Evolutionary conservation across 257 asterid species (phyloP).

Genomic region (Jaltomata sinuosa): DNA sequence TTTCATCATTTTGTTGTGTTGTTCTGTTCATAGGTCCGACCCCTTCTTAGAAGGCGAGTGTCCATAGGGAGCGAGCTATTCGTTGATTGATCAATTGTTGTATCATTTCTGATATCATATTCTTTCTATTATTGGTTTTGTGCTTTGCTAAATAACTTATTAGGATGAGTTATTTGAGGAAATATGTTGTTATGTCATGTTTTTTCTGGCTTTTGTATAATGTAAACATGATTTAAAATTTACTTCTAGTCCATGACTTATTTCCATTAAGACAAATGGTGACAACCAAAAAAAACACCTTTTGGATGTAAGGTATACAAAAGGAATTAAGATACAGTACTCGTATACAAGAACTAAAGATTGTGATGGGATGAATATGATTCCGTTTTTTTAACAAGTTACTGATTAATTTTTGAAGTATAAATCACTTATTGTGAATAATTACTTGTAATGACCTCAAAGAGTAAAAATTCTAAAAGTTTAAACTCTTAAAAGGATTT

Average conservation of each 20-base stretch:
- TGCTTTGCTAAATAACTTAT: not conserved
- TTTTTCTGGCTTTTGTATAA: not conserved
- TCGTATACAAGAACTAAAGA: too few relatives aligned
- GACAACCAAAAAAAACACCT: too few relatives aligned
- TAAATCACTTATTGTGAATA: too few relatives aligned
- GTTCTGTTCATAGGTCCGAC: not conserved
- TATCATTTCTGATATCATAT: not conserved
- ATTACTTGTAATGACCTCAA: too few relatives aligned
- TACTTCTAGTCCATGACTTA: not conserved
- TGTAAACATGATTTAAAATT: not conserved
- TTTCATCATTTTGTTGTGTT: not conserved
- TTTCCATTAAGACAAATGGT: too few relatives aligned
- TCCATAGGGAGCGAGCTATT: not conserved
- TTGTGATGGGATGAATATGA: too few relatives aligned
- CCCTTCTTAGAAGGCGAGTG: not conserved
- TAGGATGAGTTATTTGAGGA: not conserved
- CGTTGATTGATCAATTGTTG: not conserved
- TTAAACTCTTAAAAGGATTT: too few relatives aligned
- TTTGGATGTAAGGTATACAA: too few relatives aligned
- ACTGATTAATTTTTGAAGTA: too few relatives aligned
- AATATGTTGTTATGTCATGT: not conserved
- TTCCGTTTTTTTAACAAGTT: too few relatives aligned
- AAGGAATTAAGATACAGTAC: too few relatives aligned
- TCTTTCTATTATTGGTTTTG: not conserved
- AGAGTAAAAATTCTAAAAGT: too few relatives aligned